Evolutionary conservation across 129 eudicot species (phyloP).

Genomic region (Arctium lappa): DNA sequence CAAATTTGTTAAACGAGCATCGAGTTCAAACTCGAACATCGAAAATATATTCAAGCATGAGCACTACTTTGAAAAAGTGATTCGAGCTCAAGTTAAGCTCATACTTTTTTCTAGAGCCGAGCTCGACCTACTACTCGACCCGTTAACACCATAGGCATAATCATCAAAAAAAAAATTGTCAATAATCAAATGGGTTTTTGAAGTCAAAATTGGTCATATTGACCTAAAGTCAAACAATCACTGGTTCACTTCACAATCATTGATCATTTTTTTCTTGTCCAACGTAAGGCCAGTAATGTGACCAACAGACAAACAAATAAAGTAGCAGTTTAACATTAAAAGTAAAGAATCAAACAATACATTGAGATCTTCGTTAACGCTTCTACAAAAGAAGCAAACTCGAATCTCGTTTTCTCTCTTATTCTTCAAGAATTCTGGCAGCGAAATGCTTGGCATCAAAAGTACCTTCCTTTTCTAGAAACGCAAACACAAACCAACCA

Average conservation of each 20-base stretch:
- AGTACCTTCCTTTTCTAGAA: conserved; percentile 18
- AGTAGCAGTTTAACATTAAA: not conserved
- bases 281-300: not conserved
- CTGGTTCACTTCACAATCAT: not conserved
- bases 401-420: conserved; percentile 12
- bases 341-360: conserved; percentile 20
- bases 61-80: not conserved
- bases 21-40: not conserved
- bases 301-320: not conserved
- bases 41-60: not conserved
- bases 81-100: not conserved
- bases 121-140: not conserved
- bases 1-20: not conserved
- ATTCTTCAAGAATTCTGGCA: conserved; percentile 24
- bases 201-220: conserved; percentile 10
- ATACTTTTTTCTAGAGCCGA: not conserved
- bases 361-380: not conserved
- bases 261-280: not conserved
- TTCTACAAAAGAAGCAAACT: conserved; percentile 22
- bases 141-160: not conserved
- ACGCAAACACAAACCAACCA: conserved; percentile 15
- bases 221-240: conserved; percentile 2
- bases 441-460: conserved; percentile 16
- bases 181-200: not conserved
- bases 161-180: not conserved